phyloP scores from a whole-genome alignment of 176 grass and related monocot genomes.

The Miscanthus lutarioriparius region DNA sequence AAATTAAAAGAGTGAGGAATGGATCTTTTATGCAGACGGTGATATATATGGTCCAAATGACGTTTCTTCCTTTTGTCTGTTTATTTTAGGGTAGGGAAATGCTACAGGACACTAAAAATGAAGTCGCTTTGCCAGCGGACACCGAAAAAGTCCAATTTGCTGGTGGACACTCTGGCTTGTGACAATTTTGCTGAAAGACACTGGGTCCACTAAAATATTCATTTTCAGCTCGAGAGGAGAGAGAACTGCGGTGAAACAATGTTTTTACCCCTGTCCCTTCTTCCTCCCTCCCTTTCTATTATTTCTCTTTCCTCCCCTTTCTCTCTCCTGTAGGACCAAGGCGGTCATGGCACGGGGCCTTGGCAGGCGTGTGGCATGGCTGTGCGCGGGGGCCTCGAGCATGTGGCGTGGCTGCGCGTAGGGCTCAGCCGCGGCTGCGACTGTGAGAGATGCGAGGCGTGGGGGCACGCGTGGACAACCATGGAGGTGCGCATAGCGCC shows the following conservation, averaged over 20 bases:
- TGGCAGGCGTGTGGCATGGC: not conserved
- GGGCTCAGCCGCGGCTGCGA: not conserved
- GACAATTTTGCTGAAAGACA: not conserved
- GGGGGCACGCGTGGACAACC: not conserved
- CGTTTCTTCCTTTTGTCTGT: not conserved
- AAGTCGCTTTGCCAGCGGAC: not conserved
- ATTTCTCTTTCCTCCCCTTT: not conserved
- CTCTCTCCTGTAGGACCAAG: not conserved
- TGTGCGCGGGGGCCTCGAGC: not conserved
- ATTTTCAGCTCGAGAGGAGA: not conserved
- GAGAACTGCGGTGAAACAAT: not conserved
- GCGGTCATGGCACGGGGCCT: not conserved
- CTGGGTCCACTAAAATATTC: not conserved
- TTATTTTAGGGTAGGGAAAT: conserved; percentile 1
- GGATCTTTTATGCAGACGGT: not conserved
- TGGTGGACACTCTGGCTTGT: not conserved
- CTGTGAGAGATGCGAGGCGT: no score
- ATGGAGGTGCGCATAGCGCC: not conserved
- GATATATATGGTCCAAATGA: conserved; percentile 22
- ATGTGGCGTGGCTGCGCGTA: not conserved
- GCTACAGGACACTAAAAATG: not conserved
- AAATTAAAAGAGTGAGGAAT: not conserved
- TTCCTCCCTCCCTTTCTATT: not conserved
- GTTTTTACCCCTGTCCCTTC: not conserved
- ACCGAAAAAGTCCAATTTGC: not conserved